These are phyloP conservation scores for Clavispora fructus DNA, from an alignment of 805 yeast species.

Conservation along the genomic window DNA sequence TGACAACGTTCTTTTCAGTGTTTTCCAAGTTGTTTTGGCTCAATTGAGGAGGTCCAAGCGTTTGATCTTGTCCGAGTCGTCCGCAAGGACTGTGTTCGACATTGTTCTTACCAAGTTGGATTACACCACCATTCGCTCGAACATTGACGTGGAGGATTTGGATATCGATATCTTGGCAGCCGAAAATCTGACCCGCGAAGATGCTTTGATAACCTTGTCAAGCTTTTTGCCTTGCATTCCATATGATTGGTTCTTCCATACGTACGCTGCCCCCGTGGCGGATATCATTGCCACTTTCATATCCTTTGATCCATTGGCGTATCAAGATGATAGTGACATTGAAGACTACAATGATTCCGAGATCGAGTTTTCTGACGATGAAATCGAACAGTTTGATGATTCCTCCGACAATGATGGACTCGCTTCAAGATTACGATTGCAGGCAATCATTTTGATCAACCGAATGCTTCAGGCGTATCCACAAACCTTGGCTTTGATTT, in stretches of 20 bases:
- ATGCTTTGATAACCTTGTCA: slow-evolving; percentile 41
- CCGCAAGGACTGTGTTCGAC: slow-evolving; percentile 4
- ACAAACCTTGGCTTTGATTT: slow-evolving; percentile 26
- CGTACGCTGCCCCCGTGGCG: slow-evolving; percentile 11
- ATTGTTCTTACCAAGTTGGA: slow-evolving; percentile 3
- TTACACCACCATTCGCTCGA: slow-evolving; percentile 1
- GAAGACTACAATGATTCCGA: slow-evolving; percentile 25
- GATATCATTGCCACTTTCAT: slow-evolving; percentile 20
- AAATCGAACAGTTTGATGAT: slow-evolving; percentile 24
- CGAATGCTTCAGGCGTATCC: slow-evolving; percentile 37
- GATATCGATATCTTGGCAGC: slow-evolving; percentile 42
- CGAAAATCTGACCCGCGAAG: slow-evolving; percentile 47
- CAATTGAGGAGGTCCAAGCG: slow-evolving; percentile 1
- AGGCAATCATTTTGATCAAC: slow-evolving; percentile 41
- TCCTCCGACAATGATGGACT: slow-evolving; percentile 41
- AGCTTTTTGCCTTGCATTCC: slow-evolving; percentile 20
- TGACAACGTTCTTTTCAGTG: slow-evolving; percentile 2
- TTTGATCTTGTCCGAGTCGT: not conserved
- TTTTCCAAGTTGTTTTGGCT: slow-evolving; percentile 9
- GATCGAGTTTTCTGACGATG: slow-evolving; percentile 23
- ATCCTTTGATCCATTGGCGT: slow-evolving; percentile 28
- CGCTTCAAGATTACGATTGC: slow-evolving; percentile 60
- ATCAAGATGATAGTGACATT: slow-evolving; percentile 25
- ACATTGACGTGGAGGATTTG: slow-evolving; percentile 23
- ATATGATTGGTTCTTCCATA: slow-evolving; percentile 6